Conservation (phyloP, 2,329 filamentous ascomycete species). For the Elsinoe batatas region DNA sequence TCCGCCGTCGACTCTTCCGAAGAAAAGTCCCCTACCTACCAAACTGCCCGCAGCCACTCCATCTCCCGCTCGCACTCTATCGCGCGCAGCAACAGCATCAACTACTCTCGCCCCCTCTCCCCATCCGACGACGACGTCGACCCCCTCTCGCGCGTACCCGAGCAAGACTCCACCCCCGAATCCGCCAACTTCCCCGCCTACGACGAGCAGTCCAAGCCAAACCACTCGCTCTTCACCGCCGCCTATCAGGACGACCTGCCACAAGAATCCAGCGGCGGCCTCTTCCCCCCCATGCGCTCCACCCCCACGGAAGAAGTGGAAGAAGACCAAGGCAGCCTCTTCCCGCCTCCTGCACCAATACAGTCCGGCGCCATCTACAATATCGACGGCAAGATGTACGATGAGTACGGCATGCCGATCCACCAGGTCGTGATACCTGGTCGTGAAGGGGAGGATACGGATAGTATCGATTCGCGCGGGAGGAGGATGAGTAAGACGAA, state of each 20-base stretch:
- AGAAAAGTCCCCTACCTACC: constrained; percentile 9
- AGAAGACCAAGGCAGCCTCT: not conserved
- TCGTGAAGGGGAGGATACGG: not conserved
- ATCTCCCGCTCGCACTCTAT: not conserved
- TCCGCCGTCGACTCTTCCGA: constrained; percentile 3
- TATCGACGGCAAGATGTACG: constrained; percentile 11
- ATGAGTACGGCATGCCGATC: constrained; percentile 12
- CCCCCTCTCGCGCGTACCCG: constrained; percentile 4
- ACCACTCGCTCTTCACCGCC: constrained; percentile 7
- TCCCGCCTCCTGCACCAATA: constrained; percentile 2
- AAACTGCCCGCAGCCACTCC: not conserved
- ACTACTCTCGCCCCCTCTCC: not conserved
- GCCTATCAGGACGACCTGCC: constrained; percentile 1
- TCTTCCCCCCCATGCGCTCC: constrained; percentile 5
- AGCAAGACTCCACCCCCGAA: constrained; percentile 9
- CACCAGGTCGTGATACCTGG: not conserved
- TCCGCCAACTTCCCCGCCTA: constrained; percentile 10
- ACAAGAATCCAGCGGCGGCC: not conserved
- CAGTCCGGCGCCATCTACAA: constrained; percentile 8
- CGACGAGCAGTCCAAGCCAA: not conserved
- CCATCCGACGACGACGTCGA: constrained; percentile 7
- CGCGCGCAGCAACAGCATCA: constrained; percentile 6
- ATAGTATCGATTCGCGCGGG: not conserved
- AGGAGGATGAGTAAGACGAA: constrained; percentile 12
- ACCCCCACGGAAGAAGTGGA: not conserved